Percentiles rank a stretch among this genome's conserved stretches.
Conservation (phyloP, 805 yeast species). For the Wickerhamomyces pijperi region DNA sequence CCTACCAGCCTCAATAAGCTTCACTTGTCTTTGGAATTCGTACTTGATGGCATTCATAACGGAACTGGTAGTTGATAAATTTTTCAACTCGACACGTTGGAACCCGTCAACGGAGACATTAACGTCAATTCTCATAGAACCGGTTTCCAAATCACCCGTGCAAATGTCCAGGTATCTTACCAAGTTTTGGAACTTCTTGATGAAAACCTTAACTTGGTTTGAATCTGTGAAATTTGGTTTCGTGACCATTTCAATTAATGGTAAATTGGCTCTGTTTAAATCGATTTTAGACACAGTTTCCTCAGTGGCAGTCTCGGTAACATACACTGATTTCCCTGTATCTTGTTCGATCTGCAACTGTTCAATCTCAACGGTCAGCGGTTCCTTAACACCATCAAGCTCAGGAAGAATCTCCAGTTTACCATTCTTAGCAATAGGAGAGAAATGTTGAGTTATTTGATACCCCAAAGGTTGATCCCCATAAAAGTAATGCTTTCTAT, state of each 20-base stretch:
- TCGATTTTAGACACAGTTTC: constrained; percentile 44
- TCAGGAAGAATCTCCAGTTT: constrained; percentile 32
- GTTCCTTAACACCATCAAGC: constrained; percentile 40
- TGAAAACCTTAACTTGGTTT: constrained; percentile 63
- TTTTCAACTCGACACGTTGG: constrained; percentile 79
- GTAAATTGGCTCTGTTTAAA: constrained; percentile 74
- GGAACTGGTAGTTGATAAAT: constrained; percentile 75
- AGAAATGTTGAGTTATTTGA: constrained; percentile 84
- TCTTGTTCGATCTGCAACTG: constrained; percentile 94
- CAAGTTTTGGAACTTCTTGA: constrained; percentile 68
- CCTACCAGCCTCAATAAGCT: constrained; percentile 29
- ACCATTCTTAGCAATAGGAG: constrained; percentile 72
- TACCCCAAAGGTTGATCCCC: constrained; percentile 95
- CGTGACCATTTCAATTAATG: constrained; percentile 85
- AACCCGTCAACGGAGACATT: constrained; percentile 72
- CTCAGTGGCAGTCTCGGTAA: constrained; percentile 14
- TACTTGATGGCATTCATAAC: constrained; percentile 62
- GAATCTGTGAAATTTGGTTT: constrained; percentile 70
- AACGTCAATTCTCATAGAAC: constrained; percentile 92
- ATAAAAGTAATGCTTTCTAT: constrained; percentile 91
- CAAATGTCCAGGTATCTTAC: constrained; percentile 63
- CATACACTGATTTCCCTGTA: constrained; percentile 71
- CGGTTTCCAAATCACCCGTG: constrained; percentile 86
- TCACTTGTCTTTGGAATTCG: constrained; percentile 65
- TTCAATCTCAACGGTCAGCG: constrained; percentile 45